A percentile compares a stretch with the other conserved stretches of the same genome.
These are phyloP conservation scores for Massariosphaeria phaeospora DNA, from an alignment of 495 filamentous ascomycete genomes.

Conservation along the genomic window DNA sequence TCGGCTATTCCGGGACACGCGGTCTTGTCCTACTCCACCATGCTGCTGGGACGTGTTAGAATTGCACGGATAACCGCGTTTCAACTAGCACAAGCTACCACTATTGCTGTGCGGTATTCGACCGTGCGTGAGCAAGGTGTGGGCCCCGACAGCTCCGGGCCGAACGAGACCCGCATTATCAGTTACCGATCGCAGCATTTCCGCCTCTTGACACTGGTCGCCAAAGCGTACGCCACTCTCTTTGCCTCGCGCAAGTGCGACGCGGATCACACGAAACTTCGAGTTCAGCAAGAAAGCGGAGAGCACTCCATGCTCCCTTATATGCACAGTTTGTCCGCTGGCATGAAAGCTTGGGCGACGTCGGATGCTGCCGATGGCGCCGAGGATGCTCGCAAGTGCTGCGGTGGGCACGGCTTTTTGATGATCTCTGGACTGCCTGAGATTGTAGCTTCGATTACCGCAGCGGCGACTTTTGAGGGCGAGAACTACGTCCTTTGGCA, in stretches of 20 bases:
- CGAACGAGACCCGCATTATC: neutral
- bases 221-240: no score
- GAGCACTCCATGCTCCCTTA: no score
- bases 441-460: conserved; percentile 20
- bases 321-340: no score
- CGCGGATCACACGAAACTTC: no score
- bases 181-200: neutral
- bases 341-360: conserved; percentile 17
- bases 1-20: no score
- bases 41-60: conserved; percentile 25
- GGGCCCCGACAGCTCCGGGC: conserved; percentile 2
- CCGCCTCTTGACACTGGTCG: conserved; percentile 1
- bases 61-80: conserved; percentile 3
- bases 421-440: conserved; percentile 27
- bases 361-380: conserved; percentile 11
- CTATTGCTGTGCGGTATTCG: conserved; percentile 14
- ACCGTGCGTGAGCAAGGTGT: conserved; percentile 14
- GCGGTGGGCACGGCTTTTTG: conserved; percentile 25
- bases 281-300: no score
- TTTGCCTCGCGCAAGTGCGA: no score
- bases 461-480: conserved; percentile 27
- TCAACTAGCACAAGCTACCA: conserved; percentile 7
- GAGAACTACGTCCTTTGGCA: conserved; percentile 23
- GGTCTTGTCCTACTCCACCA: conserved; percentile 29
- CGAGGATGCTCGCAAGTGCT: conserved; percentile 17